Percentiles rank a stretch among this genome's conserved stretches.
phyloP scores from a whole-genome alignment of 2,329 filamentous ascomycete genomes.

The Aureobasidium sp. region DNA sequence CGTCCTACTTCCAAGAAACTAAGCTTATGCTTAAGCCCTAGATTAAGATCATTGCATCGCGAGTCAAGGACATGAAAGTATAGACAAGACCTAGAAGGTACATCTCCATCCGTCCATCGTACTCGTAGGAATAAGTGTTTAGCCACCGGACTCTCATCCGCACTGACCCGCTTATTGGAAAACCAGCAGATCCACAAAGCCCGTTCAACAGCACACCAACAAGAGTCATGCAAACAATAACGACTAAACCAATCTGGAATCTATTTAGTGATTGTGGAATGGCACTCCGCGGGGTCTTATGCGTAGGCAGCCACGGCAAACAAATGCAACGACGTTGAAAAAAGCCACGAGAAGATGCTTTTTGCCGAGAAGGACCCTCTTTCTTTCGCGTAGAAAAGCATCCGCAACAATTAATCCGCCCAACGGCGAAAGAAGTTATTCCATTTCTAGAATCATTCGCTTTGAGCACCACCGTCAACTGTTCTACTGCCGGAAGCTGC shows the following conservation, averaged over 20 bases:
- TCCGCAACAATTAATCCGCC: background rate
- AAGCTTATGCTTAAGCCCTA: too few species aligned
- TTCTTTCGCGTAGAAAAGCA: background rate
- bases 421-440: background rate
- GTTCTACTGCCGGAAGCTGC: background rate
- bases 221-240: background rate
- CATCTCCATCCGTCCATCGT: background rate
- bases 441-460: background rate
- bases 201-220: background rate
- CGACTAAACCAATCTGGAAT: background rate
- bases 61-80: background rate
- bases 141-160: background rate
- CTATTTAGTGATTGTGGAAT: background rate
- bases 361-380: background rate
- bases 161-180: background rate
- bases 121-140: background rate
- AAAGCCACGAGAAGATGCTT: background rate
- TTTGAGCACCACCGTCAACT: background rate
- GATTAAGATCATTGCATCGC: background rate
- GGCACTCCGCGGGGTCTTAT: background rate
- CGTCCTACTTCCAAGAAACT: too few species aligned
- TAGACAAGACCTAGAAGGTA: background rate
- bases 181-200: background rate
- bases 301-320: background rate
- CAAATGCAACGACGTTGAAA: background rate